Conservation (phyloP, 1,284 basidiomycete genomes). For the Fomitopsis betulina region DNA sequence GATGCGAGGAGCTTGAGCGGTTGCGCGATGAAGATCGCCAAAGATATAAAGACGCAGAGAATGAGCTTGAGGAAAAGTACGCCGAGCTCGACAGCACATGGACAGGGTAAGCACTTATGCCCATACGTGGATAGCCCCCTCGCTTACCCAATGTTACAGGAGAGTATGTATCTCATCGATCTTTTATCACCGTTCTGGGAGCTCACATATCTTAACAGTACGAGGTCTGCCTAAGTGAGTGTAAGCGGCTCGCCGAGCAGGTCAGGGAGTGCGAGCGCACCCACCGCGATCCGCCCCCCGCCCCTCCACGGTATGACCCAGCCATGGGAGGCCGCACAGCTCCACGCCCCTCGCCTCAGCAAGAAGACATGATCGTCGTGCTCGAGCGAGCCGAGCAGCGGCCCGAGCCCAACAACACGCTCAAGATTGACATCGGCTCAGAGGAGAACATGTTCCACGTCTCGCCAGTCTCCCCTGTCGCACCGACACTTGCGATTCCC, state of each 20-base stretch:
- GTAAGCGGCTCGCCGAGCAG: conserved; percentile 26
- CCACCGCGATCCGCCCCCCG: conserved; percentile 17
- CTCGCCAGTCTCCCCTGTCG: conserved; percentile 35
- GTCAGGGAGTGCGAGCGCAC: conserved; percentile 19
- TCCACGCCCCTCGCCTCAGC: conserved; percentile 19
- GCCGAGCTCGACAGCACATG: conserved; percentile 33
- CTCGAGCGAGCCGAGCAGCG: conserved; percentile 14
- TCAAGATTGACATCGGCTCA: conserved; percentile 22
- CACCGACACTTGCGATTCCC: conserved; percentile 24
- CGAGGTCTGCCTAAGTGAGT: conserved; percentile 27
- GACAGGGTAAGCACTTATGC: conserved; percentile 28
- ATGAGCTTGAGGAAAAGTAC: conserved; percentile 31
- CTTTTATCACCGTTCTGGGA: background rate
- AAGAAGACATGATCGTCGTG: conserved; percentile 22
- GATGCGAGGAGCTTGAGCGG: conserved; percentile 21
- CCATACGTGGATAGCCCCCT: conserved; percentile 1
- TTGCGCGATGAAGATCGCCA: conserved; percentile 32
- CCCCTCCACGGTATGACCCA: conserved; percentile 20
- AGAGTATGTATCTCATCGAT: conserved; percentile 31
- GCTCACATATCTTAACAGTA: conserved; percentile 19
- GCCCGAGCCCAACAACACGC: conserved; percentile 8
- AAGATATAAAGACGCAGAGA: conserved; percentile 29
- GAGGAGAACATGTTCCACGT: conserved; percentile 32
- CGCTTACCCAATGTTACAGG: conserved; percentile 20
- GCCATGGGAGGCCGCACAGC: conserved; percentile 25